Base-by-base conservation (phyloP, 2,329 filamentous ascomycete genomes). In the Phaeomoniella chlamydospora region DNA sequence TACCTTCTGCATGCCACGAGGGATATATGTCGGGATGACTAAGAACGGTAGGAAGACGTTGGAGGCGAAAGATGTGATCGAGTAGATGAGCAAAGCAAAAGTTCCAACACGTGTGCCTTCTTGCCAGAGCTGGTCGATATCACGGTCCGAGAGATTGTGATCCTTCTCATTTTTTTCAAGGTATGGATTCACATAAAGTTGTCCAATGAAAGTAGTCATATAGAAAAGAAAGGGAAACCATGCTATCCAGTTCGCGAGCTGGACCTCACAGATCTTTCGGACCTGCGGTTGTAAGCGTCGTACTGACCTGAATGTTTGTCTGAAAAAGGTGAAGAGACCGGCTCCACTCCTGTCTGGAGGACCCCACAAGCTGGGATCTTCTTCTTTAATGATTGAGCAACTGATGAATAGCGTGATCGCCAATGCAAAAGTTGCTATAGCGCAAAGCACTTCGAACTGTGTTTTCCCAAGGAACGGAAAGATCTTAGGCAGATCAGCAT, bases 181-280 rank as follows among this genome's bases (percentile, higher is more conserved):
- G 46, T 72, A 81, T 0, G 85, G 85, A 51, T 94, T 80, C 13
- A 85, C 81, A 48, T 94, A 94, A 38, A 96, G 82, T 52, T 94
- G 85, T 42, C 83, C 87, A 46, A 94, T 80, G 55, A 90, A 96
- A 13, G 85, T 92, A 1, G 86, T 93, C 4, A 85, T 85, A 62
- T 96, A 96, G 61, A 93, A 94, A 2, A 96, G 68, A 55, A 94
- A 86, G 1, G 87, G 87, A 49, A 94, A 96, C 74, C 88, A 94
- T 36, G 85, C 88, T 38, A 94, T 77, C 87, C 87, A 96, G 4
- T 85, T 84, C 41, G 78, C 87, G 47, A 88, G 75, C 53, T 90
- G 82, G 0, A 87, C 80, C 44, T 77, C 63, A 51, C 87, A 94
- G 26, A 94, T 84, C 43, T 74, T 78, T 42, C 71, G 71, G 44